Base-by-base conservation (phyloP, 208 protist genomes). In the Jaenimonas drosophilae region DNA sequence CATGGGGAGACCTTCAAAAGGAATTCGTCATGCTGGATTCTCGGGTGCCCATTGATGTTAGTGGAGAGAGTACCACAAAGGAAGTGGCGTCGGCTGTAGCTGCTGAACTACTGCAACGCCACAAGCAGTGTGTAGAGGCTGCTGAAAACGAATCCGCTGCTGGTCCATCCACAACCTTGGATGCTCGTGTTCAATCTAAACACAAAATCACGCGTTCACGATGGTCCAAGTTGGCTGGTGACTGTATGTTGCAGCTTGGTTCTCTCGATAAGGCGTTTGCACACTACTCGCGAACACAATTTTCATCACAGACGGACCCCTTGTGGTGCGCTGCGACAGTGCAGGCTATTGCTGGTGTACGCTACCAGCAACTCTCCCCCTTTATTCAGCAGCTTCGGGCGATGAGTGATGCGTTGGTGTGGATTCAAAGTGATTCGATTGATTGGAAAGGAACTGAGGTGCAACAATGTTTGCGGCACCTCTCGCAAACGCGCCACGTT, bases 321-420 rank as follows among this genome's bases (percentile, higher is more conserved):
- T 41, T 88, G 40, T 89, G 81, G 82, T 76, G 72, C 55, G 73
- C 76, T 12, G 76, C 78, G 0, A 87, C 70, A 17, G 45, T 94
- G 17, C 78, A 94, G 48, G 61, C 76, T 34, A 78, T 94, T 57
- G 86, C 81, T 1, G 76, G 78, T 1, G 63, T 67, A n/a, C 75
- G 86, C 2, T 87, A 84, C 41, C 56, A 77, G 34, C 67, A 87
- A 50, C 39, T 69, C 33, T 51, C 46, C 34, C 48, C 48, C 14
- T 55, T 85, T 25, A n/a, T 66, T 1, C 60, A 53, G 14, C 33
- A 57, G 21, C 49, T 49, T 24, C 50, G 38, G 23, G 39, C 7
- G 19, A 28, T 71, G n/a, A 30, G 64, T 25, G 43, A 43, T 9
- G 71, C 70, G 19, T 62, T 94, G 12, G 23, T 68, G 20, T 58